Evolutionary conservation across 352 stramenopile genomes (phyloP).

Genomic region (Thraustotheca clavata): DNA sequence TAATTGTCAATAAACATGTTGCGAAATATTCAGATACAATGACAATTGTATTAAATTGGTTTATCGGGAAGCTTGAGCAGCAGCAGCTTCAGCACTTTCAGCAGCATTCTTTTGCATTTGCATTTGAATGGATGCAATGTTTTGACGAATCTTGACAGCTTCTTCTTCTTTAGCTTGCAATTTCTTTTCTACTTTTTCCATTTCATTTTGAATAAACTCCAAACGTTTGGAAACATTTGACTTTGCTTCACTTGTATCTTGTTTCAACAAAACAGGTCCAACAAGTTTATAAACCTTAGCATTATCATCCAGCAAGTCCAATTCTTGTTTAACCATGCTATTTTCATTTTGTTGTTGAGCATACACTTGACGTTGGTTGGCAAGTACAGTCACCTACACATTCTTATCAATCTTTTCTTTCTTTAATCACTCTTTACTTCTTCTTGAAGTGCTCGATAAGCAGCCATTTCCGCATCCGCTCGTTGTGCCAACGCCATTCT

Average conservation of each 20-base stretch:
- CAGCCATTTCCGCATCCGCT: constrained; percentile 82
- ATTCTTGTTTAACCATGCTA: constrained; percentile 93
- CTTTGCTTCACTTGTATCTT: constrained; percentile 91
- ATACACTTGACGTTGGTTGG: constrained; percentile 83
- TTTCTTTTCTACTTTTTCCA: constrained; percentile 85
- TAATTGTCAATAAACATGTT: no score
- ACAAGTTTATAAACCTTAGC: constrained; percentile 93
- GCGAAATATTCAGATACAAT: no score
- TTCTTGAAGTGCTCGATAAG: constrained; percentile 89
- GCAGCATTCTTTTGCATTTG: constrained; percentile 82
- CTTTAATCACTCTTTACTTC: constrained; percentile 31
- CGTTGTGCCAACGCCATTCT: constrained; percentile 49
- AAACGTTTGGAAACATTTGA: constrained; percentile 92
- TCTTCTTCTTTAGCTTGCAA: constrained; percentile 88
- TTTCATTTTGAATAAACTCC: constrained; percentile 94
- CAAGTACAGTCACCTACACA: constrained; percentile 70
- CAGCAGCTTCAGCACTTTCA: constrained; percentile 45
- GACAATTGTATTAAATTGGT: no score
- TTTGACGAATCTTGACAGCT: constrained; percentile 79
- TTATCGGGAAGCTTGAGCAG: constrained; percentile 3
- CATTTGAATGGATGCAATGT: constrained; percentile 85
- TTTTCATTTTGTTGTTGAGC: constrained; percentile 94
- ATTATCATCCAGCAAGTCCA: constrained; percentile 80
- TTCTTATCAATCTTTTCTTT: no score
- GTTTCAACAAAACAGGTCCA: constrained; percentile 91